Conservation (phyloP, 805 yeast species). For the Candida mattraensis region DNA sequence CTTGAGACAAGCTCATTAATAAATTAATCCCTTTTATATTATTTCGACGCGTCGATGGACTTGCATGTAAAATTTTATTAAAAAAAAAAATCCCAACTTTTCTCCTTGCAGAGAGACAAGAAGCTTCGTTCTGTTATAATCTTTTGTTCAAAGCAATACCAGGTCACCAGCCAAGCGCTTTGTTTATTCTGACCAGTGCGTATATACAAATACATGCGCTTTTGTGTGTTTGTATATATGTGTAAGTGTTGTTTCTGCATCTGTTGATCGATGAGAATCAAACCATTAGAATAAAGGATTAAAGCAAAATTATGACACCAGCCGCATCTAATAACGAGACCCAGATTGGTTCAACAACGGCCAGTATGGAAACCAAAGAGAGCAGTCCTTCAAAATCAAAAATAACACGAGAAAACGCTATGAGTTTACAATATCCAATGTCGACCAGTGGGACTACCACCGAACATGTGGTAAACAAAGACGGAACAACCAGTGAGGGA, state of each 20-base stretch:
- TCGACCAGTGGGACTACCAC: constrained; percentile 40
- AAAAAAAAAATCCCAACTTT: constrained; percentile 6
- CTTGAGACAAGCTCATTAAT: constrained; percentile 1
- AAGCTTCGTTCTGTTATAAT: no score
- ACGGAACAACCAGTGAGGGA: constrained; percentile 4
- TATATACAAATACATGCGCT: constrained; percentile 7
- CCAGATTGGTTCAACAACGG: not conserved
- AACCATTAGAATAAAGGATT: not conserved
- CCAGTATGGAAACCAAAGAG: not conserved
- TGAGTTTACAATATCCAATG: constrained; percentile 18
- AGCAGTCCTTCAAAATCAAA: constrained; percentile 2
- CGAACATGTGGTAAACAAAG: constrained; percentile 24
- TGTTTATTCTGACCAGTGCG: no score
- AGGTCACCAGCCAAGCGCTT: no score
- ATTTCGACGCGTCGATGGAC: constrained; percentile 13
- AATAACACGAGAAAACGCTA: constrained; percentile 14
- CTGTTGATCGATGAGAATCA: constrained; percentile 2
- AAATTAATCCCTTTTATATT: no score
- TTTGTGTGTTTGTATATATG: constrained; percentile 7
- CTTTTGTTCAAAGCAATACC: not conserved
- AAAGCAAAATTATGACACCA: constrained; percentile 4
- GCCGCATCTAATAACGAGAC: constrained; percentile 6
- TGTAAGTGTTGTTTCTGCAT: not conserved
- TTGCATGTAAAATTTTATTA: no score
- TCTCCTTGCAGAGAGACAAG: constrained; percentile 4